Evolutionary conservation across 805 yeast species (phyloP), one percentile per base, ranked within the genome.

Genomic region (Saccharomycopsis malanga): DNA sequence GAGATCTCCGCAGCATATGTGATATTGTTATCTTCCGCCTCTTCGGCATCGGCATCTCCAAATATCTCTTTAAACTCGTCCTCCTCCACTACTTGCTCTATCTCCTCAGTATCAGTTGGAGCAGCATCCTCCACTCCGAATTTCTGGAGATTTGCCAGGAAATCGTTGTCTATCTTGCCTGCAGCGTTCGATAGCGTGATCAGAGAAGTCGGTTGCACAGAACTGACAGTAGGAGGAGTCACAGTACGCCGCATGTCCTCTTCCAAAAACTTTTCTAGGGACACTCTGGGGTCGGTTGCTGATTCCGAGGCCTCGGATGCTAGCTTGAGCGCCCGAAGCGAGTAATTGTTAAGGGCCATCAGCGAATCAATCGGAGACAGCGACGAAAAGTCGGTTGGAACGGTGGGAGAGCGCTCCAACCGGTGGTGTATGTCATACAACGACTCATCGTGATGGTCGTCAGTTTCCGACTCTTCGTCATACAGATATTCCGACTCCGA

Each of bases 41-140:
- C 60, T 10, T 63, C 69, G 2, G 54, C 61, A 21, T 64, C 65
- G 18, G 58, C 57, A 17, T 55, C 63, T n/a, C 53, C 51, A 53
- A 46, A 44, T 24, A 53, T 37, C 32, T 46, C 40, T 39, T 53
- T 42, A 44, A 50, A 48, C 44, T 54, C 45, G 45, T 48, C 34
- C 39, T 32, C 42, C 40, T 32, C 36, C 6, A 5, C 18, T 9
- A 12, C 18, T 22, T 47, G 48, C 34, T 46, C 29, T n/a, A 23
- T 39, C 9, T 39, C 42, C 25, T 39, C 42, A 17, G 25, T 34
- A 39, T 39, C 24, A 27, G 25, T 34, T 17, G 30, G 12, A 7
- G 7, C 30, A 7, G 7, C 30, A 7, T 27, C 30, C 12, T 27
- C n/a, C n/a, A n/a, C n/a, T n/a, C n/a, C n/a, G n/a, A n/a, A n/a